Base-by-base conservation (phyloP, 2,329 filamentous ascomycete species). In the Cyphellophora attinorum region DNA sequence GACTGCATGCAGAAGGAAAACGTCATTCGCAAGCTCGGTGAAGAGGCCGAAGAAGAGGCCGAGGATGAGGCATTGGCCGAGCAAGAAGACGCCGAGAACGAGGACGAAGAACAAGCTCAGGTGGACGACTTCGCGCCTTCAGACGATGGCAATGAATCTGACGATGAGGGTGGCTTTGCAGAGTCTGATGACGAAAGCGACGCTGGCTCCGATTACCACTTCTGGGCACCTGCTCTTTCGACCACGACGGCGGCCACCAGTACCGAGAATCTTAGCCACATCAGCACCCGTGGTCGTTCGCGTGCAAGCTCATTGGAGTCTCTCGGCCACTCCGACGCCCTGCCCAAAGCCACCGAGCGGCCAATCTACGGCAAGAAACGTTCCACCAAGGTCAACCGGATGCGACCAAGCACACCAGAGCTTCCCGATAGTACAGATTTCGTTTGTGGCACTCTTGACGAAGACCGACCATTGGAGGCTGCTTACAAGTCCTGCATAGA, bases 341-440 rank as follows among this genome's bases (percentile, higher is more conserved):
- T 27, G 3, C 3, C 17, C 15, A 17, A n/a, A 11, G 18, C 21
- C 8, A 19, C 42, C 60, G 40, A 53, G 50, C n/a, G 51, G 59
- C 33, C 49, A 49, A 17, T 47, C 47, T 35, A 35, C 13, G 34
- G 33, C 5, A 41, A 35, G 33, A 39, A 27, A 19, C 36, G 33
- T 19, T 30, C 31, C 2, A 15, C 34, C 21, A 41, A 37, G 25
- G 33, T 38, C 5, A 48, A 69, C 30, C 74, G 70, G 42, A 76
- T 79, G 47, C 79, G 79, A 14, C 71, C 76, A 25, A 70, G 72
- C 15, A 83, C 81, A 1, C 84, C 85, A 2, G 85, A 94, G 53
- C 68, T 98, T 8, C 91, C 91, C 1, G 91, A 98, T 57, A 95
- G 88, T 59, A 96, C 91, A 11, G 91, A 98, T 57, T 98, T 98